A percentile compares a stretch with the other conserved stretches of the same genome.
Conservation (phyloP, 768 basidiomycete genomes). For the Lactarius trivialis region DNA sequence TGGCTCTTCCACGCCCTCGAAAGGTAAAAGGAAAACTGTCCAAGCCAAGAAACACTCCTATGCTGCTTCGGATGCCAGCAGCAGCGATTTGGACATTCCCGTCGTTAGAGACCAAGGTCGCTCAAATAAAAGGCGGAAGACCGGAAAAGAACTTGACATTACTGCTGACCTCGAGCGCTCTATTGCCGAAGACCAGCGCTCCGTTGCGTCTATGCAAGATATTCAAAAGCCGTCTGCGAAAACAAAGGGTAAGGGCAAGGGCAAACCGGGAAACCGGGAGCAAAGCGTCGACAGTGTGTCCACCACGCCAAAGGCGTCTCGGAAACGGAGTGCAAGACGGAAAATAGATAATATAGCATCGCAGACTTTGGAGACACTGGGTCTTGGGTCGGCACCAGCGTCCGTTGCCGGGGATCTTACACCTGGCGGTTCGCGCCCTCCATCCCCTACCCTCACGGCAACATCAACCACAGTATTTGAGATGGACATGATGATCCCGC, state of each 20-base stretch:
- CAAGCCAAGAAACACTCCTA: conserved; percentile 41
- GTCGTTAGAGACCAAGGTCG: conserved; percentile 38
- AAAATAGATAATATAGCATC: conserved; percentile 45
- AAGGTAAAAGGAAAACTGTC: conserved; percentile 44
- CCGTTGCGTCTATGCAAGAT: conserved; percentile 33
- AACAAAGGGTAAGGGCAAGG: conserved; percentile 49
- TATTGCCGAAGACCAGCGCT: conserved; percentile 46
- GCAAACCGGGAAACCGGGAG: conserved; percentile 37
- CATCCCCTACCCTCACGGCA: conserved; percentile 53
- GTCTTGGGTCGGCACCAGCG: conserved; percentile 46
- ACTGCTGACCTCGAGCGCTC: conserved; percentile 25
- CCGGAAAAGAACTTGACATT: conserved; percentile 39
- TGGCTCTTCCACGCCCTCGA: conserved; percentile 27
- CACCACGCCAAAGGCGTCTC: conserved; percentile 42
- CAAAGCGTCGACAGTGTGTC: conserved; percentile 54
- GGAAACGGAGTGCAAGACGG: conserved; percentile 54
- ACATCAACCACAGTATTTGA: conserved; percentile 62
- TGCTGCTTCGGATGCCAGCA: conserved; percentile 45
- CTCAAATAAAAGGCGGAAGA: conserved; percentile 54
- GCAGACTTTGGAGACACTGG: conserved; percentile 46
- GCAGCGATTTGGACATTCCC: conserved; percentile 50
- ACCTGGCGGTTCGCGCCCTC: conserved; percentile 60
- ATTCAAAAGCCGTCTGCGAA: conserved; percentile 31
- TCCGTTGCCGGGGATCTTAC: conserved; percentile 64
- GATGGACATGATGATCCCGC: conserved; percentile 61